Conservation (phyloP, 2,329 filamentous ascomycete species). For the Neoscytalidium dimidiatum region DNA sequence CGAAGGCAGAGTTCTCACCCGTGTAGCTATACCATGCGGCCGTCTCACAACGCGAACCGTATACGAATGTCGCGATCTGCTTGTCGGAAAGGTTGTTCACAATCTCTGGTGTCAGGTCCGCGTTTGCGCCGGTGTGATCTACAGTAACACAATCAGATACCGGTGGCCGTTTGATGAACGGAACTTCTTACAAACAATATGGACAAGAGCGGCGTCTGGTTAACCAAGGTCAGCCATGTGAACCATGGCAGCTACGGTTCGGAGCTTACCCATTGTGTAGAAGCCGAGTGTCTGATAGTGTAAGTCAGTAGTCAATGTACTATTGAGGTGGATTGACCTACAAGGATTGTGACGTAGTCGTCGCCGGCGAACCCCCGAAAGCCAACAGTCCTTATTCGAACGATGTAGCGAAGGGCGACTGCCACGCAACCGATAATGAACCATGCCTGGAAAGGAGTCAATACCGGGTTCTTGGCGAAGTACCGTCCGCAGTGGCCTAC, state of each 20-base stretch:
- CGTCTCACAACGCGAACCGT: conserved; percentile 42
- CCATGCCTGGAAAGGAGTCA: neutral
- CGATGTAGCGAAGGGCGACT: conserved; percentile 35
- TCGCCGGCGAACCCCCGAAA: conserved; percentile 41
- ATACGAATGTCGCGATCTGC: conserved; percentile 31
- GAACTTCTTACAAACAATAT: conserved; percentile 33
- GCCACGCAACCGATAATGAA: conserved; percentile 36
- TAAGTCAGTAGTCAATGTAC: neutral
- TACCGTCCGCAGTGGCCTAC: neutral
- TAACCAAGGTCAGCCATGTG: neutral
- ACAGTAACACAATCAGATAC: neutral
- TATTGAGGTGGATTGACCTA: conserved; percentile 16
- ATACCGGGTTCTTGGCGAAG: neutral
- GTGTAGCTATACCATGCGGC: conserved; percentile 39
- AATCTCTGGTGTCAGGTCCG: conserved; percentile 26
- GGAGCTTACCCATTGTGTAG: conserved; percentile 31
- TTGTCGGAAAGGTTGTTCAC: conserved; percentile 27
- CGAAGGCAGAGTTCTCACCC: neutral
- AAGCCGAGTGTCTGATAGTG: conserved; percentile 27
- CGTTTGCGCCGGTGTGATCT: conserved; percentile 33
- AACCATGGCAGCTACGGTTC: neutral
- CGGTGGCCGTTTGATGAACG: neutral
- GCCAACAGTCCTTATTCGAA: conserved; percentile 42
- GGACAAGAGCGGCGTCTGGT: conserved; percentile 35
- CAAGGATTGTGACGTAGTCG: conserved; percentile 40